phyloP scores from a whole-genome alignment of 306 rosid genomes.

The Citrullus amarus region DNA sequence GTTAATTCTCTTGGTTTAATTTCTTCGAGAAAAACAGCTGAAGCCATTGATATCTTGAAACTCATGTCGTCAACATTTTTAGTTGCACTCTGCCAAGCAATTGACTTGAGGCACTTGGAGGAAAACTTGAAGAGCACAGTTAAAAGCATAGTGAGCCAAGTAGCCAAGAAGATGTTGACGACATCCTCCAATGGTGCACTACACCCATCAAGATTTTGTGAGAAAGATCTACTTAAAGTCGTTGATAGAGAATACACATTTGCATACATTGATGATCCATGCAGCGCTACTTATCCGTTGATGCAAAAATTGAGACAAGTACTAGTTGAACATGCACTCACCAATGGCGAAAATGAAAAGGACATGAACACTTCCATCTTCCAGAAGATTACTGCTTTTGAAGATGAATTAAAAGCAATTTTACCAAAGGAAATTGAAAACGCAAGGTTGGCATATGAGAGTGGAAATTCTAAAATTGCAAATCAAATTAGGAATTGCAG shows the following conservation, averaged over 20 bases:
- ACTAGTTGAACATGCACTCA: conserved; percentile 63
- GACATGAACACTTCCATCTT: conserved; percentile 58
- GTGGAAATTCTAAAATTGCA: conserved; percentile 26
- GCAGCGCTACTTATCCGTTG: conserved; percentile 66
- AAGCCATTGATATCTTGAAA: conserved; percentile 61
- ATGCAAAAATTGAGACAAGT: conserved; percentile 71
- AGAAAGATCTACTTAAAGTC: conserved; percentile 58
- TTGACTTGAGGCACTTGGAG: conserved; percentile 86
- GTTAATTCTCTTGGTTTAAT: conserved; percentile 82
- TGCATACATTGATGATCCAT: conserved; percentile 70
- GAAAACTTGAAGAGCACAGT: conserved; percentile 67
- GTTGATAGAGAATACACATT: conserved; percentile 60
- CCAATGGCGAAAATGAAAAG: conserved; percentile 44
- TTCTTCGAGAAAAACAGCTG: conserved; percentile 68
- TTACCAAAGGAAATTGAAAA: conserved; percentile 75
- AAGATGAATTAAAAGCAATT: conserved; percentile 44
- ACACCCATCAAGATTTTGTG: conserved; percentile 73
- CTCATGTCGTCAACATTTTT: conserved; percentile 76
- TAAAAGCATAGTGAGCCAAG: conserved; percentile 52
- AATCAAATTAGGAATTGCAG: conserved; percentile 67
- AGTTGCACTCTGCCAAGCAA: conserved; percentile 72
- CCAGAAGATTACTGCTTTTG: conserved; percentile 65
- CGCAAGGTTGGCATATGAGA: conserved; percentile 42
- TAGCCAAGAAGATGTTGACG: conserved; percentile 65
- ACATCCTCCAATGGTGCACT: conserved; percentile 68